Conservation (phyloP, 495 filamentous ascomycete genomes). For the Penicillium antarcticum region DNA sequence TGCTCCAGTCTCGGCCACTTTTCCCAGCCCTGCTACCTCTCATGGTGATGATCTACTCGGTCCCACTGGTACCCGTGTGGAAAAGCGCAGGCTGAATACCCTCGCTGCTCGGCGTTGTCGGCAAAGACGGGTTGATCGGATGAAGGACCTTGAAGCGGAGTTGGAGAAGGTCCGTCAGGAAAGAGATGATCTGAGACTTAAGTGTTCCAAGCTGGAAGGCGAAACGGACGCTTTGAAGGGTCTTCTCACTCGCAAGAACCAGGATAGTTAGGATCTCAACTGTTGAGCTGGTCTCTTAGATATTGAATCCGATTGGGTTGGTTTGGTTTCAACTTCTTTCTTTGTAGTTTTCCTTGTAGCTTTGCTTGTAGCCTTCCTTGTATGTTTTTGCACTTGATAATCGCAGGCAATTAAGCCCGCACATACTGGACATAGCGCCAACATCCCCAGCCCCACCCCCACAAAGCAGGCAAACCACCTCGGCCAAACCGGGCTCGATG, state of each 20-base stretch:
- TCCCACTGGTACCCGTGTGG: slow-evolving; percentile 27
- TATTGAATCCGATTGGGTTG: slow-evolving; percentile 4
- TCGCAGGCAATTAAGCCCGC: too few relatives aligned
- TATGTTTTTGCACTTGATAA: not conserved
- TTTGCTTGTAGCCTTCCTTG: not conserved
- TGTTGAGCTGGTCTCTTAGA: slow-evolving; percentile 11
- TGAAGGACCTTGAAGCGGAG: slow-evolving; percentile 59
- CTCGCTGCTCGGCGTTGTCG: slow-evolving; percentile 69
- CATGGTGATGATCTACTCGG: slow-evolving; percentile 16
- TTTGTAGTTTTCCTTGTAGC: not conserved
- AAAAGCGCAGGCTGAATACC: slow-evolving; percentile 65
- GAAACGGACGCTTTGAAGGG: slow-evolving; percentile 46
- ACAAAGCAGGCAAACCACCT: not conserved
- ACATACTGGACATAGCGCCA: too few relatives aligned
- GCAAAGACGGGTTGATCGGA: slow-evolving; percentile 63
- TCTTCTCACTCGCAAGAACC: slow-evolving; percentile 23
- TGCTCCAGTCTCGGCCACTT: slow-evolving; percentile 14
- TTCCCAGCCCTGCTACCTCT: slow-evolving; percentile 21
- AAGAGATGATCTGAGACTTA: slow-evolving; percentile 63
- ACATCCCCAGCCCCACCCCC: not conserved
- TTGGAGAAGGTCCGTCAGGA: slow-evolving; percentile 57
- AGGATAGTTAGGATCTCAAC: slow-evolving; percentile 9
- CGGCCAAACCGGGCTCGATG: too few relatives aligned
- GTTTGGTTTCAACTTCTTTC: not conserved
- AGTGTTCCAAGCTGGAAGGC: slow-evolving; percentile 60